Evolutionary conservation across 2,329 filamentous ascomycete species (phyloP).

Genomic region (Aspergillus sp.): DNA sequence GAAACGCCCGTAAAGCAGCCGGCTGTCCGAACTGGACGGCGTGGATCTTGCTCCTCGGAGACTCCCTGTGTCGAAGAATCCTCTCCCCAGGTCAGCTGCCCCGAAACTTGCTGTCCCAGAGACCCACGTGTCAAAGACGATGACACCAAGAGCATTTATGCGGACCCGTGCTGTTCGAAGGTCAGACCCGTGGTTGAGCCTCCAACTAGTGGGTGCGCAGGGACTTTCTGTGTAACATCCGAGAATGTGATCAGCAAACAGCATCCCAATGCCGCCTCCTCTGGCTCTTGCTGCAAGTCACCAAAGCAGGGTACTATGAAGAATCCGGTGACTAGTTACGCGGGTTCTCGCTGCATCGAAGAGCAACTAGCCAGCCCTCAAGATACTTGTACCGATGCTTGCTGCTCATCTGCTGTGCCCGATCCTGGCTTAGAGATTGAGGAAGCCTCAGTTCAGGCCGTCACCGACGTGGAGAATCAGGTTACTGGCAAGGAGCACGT

Average conservation of each 20-base stretch:
- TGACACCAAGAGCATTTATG: not conserved
- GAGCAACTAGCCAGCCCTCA: too few species aligned
- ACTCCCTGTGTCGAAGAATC: not conserved
- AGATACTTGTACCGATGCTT: too few species aligned
- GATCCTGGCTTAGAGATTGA: too few species aligned
- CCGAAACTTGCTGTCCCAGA: not conserved
- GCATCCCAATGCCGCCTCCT: not conserved
- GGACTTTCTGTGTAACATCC: not conserved
- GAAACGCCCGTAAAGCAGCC: not conserved
- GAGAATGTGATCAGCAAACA: too few species aligned
- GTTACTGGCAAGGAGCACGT: constrained; percentile 50
- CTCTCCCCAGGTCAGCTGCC: not conserved
- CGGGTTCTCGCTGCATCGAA: too few species aligned
- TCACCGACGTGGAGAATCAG: constrained; percentile 26
- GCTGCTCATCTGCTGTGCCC: too few species aligned
- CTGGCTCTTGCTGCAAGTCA: too few species aligned
- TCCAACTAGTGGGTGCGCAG: not conserved
- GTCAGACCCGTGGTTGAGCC: not conserved
- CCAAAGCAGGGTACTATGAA: too few species aligned
- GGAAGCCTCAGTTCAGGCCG: not conserved
- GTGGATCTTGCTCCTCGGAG: not conserved
- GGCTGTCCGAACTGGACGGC: not conserved
- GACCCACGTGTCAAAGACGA: not conserved
- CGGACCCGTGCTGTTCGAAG: not conserved
- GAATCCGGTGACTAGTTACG: too few species aligned